Percentiles rank a stretch among this genome's conserved stretches.
Conservation (phyloP, 345 rosid genomes). For the Populus ilicifolia region DNA sequence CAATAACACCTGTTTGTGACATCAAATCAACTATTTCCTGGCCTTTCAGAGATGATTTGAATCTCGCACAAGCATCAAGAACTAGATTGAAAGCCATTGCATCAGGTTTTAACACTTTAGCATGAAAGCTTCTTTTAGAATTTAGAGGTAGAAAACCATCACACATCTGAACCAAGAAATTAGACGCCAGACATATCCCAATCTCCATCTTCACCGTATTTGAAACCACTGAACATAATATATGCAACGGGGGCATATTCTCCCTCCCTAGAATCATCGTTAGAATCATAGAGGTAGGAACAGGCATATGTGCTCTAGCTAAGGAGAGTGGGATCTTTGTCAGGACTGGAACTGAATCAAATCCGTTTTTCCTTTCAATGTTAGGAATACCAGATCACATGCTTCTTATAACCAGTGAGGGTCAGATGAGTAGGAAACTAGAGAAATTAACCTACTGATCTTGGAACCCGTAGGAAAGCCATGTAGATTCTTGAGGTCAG, state of each 20-base stretch:
- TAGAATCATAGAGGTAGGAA: constrained; percentile 51
- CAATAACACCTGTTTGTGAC: constrained; percentile 50
- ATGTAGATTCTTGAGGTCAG: constrained; percentile 52
- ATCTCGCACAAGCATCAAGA: constrained; percentile 70
- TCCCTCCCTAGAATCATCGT: constrained; percentile 52
- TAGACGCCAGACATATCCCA: constrained; percentile 65
- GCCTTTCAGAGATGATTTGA: constrained; percentile 60
- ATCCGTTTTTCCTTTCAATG: constrained; percentile 42
- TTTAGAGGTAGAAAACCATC: constrained; percentile 23
- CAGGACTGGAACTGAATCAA: constrained; percentile 33
- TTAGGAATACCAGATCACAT: constrained; percentile 36
- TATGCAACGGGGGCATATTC: constrained; percentile 27
- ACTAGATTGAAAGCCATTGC: constrained; percentile 67
- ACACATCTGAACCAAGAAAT: constrained; percentile 63
- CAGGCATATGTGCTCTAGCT: constrained; percentile 66
- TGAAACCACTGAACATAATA: constrained; percentile 44
- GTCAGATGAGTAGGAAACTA: constrained; percentile 59
- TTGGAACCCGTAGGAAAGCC: constrained; percentile 45
- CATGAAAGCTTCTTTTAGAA: constrained; percentile 15
- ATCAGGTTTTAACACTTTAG: constrained; percentile 51
- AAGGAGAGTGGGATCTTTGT: constrained; percentile 54
- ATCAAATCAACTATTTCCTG: constrained; percentile 67
- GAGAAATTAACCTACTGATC: constrained; percentile 48
- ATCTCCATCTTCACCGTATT: constrained; percentile 74
- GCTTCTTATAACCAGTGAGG: constrained; percentile 57